Base-by-base conservation (phyloP, 257 asterid genomes). In the Solanum clarkiae region DNA sequence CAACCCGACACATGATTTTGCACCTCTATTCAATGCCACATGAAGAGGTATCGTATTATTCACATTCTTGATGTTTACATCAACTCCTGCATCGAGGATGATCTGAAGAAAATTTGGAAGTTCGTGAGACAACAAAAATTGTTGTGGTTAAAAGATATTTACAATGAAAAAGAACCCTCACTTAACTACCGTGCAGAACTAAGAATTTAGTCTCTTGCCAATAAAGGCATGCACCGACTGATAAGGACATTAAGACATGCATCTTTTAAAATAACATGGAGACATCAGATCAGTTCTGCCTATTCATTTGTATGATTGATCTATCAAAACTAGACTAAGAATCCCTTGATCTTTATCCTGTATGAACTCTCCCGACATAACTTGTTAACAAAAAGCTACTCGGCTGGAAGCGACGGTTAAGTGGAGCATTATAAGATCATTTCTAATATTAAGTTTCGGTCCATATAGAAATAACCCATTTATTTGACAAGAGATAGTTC, bases 21-120 rank as follows among this genome's bases (percentile, higher is more conserved):
- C 95, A 85, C 99, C 98, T 92, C 99, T 93, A 83, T 98, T 98
- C 93, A 97, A 89, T 86, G 99, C 99, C 88, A 97, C 98, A 89
- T 97, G 99, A 57, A 97, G 97, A 85, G 99, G 98, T 86, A 92
- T 92, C 79, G 97, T 92, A 86, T 94, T 97, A 90, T 92, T 95
- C 87, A 87, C 89, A 88, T 93, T 95, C 91, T 96, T 95, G 92
- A 92, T 92, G 89, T 97, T 95, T 65, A 95, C 99, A 89, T 97
- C 94, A 84, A 97, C 97, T n/a, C 98, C 99, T 82, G 98, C 95
- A 80, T 93, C 98, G 88, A 95, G 92, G 86, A 97, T 92, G 88
- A 97, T 93, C 99, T 97, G 89, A 79, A 86, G 77, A 69, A 83
- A 45, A 89, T 74, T 42, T 83, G 24, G 14, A 81, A 60, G 83